Conservation (phyloP, 306 rosid genomes). For the Ormosia emarginata region DNA sequence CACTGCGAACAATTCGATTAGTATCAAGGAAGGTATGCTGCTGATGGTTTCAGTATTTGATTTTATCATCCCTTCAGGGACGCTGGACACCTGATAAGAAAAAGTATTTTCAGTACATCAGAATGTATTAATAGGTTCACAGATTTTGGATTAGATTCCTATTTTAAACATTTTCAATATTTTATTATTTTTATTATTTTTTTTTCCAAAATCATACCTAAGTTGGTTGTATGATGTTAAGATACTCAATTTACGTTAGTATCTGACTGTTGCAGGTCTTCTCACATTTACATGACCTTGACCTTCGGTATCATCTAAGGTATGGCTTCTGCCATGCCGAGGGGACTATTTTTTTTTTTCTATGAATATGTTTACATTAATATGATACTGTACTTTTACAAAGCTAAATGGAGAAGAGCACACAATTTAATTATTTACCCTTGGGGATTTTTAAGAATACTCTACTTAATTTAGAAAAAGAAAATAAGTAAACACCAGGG, state of each 20-base stretch:
- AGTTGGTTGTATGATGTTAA: conserved; percentile 14
- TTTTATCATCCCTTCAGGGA: background rate
- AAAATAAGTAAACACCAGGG: background rate
- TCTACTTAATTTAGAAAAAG: background rate
- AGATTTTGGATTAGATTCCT: conserved; percentile 11
- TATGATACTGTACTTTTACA: background rate
- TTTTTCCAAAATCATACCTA: background rate
- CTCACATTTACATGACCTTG: conserved; percentile 93
- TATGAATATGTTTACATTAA: background rate
- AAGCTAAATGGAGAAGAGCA: background rate
- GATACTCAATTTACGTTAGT: conserved; percentile 14
- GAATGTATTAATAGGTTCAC: background rate
- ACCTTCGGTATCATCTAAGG: conserved; percentile 95
- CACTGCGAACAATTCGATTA: conserved; percentile 86
- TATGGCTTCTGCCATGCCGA: conserved; percentile 26
- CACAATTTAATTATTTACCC: background rate
- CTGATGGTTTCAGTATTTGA: conserved; percentile 12
- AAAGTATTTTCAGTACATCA: background rate
- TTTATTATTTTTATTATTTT: too few species aligned
- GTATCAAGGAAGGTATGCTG: conserved; percentile 83
- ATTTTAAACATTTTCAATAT: background rate
- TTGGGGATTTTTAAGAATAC: background rate
- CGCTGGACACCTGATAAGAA: background rate
- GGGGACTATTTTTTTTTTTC: background rate
- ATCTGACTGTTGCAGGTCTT: conserved; percentile 65